Evolutionary conservation across 441 rosid genomes (phyloP).

Genomic region (Lepidium campestre): DNA sequence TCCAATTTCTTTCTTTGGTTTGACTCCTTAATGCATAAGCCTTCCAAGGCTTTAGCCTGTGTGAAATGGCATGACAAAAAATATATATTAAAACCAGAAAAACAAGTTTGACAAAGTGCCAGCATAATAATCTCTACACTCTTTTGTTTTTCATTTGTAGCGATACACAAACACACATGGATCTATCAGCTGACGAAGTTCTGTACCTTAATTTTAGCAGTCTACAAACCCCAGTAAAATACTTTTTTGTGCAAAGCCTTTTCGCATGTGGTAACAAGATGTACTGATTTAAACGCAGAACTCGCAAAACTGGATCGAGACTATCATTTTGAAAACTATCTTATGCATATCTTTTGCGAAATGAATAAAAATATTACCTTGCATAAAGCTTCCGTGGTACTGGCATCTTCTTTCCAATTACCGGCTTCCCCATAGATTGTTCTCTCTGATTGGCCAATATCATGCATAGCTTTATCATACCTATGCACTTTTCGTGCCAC

Average conservation of each 20-base stretch:
- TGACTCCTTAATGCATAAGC: constrained; percentile 51
- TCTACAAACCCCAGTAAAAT: background rate
- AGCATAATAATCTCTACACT: background rate
- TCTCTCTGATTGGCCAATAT: constrained; percentile 36
- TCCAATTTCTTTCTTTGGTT: constrained; percentile 59
- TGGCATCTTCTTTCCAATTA: constrained; percentile 58
- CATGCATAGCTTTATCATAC: constrained; percentile 38
- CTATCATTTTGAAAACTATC: background rate
- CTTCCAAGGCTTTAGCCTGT: constrained; percentile 71
- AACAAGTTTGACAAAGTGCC: background rate
- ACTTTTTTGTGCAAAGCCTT: background rate
- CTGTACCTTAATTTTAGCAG: background rate
- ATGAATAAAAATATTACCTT: constrained; percentile 34
- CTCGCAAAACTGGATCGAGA: constrained; percentile 12
- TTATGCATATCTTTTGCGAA: background rate
- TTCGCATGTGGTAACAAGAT: background rate
- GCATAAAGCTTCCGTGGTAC: constrained; percentile 65
- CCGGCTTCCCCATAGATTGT: constrained; percentile 39
- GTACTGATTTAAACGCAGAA: background rate
- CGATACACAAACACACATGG: background rate
- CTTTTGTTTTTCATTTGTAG: background rate
- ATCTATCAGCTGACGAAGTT: constrained; percentile 3
- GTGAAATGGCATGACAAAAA: constrained; percentile 20
- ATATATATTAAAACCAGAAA: background rate
- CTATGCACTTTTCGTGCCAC: constrained; percentile 30